phyloP scores from a whole-genome alignment of 345 rosid genomes.

The Eutrema yunnanense region DNA sequence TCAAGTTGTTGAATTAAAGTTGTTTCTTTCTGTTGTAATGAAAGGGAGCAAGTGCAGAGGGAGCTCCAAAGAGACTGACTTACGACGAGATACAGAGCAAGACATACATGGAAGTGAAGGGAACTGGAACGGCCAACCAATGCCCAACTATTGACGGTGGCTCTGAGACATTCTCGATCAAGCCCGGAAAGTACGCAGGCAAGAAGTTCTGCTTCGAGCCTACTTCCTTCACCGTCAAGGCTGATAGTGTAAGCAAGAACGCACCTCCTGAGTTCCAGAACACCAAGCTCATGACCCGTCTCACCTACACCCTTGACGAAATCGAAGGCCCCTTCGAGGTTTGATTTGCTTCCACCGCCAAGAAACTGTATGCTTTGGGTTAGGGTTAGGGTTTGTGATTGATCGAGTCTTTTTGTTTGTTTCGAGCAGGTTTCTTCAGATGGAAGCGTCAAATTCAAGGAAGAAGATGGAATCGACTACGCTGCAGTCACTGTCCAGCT shows the following conservation, averaged over 20 bases:
- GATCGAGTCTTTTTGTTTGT: neutral
- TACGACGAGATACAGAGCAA: slow-evolving; percentile 92
- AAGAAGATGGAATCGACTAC: slow-evolving; percentile 93
- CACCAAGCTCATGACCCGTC: slow-evolving; percentile 97
- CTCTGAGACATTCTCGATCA: slow-evolving; percentile 59
- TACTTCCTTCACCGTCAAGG: slow-evolving; percentile 95
- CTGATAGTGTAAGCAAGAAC: slow-evolving; percentile 75
- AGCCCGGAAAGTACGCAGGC: slow-evolving; percentile 74
- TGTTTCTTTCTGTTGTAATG: neutral
- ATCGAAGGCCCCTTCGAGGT: slow-evolving; percentile 97
- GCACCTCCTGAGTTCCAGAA: slow-evolving; percentile 86
- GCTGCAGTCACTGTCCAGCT: slow-evolving; percentile 95
- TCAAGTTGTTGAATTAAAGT: neutral
- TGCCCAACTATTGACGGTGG: slow-evolving; percentile 89
- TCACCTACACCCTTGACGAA: slow-evolving; percentile 94
- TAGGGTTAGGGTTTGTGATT: neutral
- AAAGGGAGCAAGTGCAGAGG: slow-evolving; percentile 92
- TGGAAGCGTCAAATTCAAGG: slow-evolving; percentile 66
- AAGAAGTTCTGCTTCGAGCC: slow-evolving; percentile 94
- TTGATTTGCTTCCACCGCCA: neutral
- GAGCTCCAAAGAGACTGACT: slow-evolving; percentile 81
- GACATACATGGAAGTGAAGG: slow-evolving; percentile 93
- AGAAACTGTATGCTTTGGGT: neutral
- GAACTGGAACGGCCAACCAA: slow-evolving; percentile 92
- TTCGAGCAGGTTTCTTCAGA: slow-evolving; percentile 40